phyloP scores from a whole-genome alignment of 495 filamentous ascomycete genomes.

The Ramalina intermedia region DNA sequence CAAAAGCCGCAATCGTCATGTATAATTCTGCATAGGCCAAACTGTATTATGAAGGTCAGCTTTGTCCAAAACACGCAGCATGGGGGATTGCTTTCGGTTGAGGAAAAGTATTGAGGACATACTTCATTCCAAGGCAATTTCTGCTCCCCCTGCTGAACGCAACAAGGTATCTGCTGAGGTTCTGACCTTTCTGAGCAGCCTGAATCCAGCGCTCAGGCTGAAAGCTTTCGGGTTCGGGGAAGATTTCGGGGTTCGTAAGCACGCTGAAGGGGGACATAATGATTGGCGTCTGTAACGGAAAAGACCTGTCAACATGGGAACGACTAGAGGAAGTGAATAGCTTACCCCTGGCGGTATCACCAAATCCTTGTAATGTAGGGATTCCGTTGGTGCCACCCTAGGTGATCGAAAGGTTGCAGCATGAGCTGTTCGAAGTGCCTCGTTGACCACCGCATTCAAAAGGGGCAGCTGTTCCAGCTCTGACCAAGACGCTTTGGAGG shows the following conservation, averaged over 20 bases:
- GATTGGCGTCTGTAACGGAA: constrained; percentile 24
- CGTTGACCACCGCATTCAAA: constrained; percentile 6
- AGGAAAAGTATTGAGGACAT: constrained; percentile 3
- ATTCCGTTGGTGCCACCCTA: constrained; percentile 25
- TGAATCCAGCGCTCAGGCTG: constrained; percentile 36
- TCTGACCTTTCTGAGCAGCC: constrained; percentile 12
- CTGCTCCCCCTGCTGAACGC: constrained; percentile 32
- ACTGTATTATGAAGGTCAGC: not conserved
- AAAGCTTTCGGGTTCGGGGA: constrained; percentile 10
- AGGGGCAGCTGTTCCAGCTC: constrained; percentile 36
- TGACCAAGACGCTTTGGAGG: constrained; percentile 18
- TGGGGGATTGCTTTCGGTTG: not conserved
- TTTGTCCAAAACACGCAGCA: not conserved
- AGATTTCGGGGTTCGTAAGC: constrained; percentile 26
- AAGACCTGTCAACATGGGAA: not conserved
- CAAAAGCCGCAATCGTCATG: constrained; percentile 22
- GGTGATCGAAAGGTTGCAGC: constrained; percentile 27
- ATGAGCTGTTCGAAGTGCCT: constrained; percentile 5
- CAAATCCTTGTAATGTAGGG: constrained; percentile 27
- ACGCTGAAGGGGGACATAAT: constrained; percentile 33
- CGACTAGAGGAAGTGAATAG: not conserved
- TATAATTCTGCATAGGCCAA: constrained; percentile 30
- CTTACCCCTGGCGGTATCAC: constrained; percentile 20
- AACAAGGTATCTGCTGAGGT: constrained; percentile 23
- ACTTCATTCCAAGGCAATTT: constrained; percentile 34